phyloP scores from a whole-genome alignment of 2,329 filamentous ascomycete genomes.

The Amesomyces nigricolor region DNA sequence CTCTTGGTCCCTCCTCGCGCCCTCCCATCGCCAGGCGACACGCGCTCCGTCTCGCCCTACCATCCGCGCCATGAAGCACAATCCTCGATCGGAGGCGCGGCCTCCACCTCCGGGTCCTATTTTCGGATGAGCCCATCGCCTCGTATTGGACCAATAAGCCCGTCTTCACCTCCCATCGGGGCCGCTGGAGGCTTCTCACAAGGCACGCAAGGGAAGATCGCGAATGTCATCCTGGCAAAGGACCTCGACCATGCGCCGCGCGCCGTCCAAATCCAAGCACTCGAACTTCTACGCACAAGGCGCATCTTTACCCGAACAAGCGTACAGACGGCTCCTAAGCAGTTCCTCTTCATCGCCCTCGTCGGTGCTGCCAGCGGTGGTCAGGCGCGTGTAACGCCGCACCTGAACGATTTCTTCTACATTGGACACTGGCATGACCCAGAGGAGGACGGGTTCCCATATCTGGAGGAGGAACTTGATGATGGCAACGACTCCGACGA shows the following conservation, averaged over 20 bases:
- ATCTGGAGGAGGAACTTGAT: conserved; percentile 59
- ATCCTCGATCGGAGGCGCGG: conserved; percentile 12
- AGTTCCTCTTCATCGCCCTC: conserved; percentile 77
- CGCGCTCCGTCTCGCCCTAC: conserved; percentile 26
- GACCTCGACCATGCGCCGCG: conserved; percentile 70
- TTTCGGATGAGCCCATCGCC: conserved; percentile 21
- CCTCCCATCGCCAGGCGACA: conserved; percentile 27
- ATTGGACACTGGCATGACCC: conserved; percentile 80
- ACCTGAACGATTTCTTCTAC: conserved; percentile 78
- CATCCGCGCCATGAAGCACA: conserved; percentile 18
- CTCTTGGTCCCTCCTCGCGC: conserved; percentile 54
- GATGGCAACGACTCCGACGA: conserved; percentile 25
- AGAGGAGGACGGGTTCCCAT: conserved; percentile 63
- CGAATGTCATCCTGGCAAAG: conserved; percentile 76
- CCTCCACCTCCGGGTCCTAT: conserved; percentile 22
- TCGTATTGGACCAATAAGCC: conserved; percentile 14
- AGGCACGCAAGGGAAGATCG: conserved; percentile 47
- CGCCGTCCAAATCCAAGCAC: conserved; percentile 74
- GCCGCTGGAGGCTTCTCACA: conserved; percentile 8
- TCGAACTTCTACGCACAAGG: conserved; percentile 72
- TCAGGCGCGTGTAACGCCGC: conserved; percentile 44
- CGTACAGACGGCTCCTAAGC: conserved; percentile 66
- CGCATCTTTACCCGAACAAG: conserved; percentile 71
- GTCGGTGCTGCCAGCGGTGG: conserved; percentile 34
- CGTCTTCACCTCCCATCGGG: conserved; percentile 10